phyloP scores from a whole-genome alignment of 2,329 filamentous ascomycete species.

The Monosporascus sp. region DNA sequence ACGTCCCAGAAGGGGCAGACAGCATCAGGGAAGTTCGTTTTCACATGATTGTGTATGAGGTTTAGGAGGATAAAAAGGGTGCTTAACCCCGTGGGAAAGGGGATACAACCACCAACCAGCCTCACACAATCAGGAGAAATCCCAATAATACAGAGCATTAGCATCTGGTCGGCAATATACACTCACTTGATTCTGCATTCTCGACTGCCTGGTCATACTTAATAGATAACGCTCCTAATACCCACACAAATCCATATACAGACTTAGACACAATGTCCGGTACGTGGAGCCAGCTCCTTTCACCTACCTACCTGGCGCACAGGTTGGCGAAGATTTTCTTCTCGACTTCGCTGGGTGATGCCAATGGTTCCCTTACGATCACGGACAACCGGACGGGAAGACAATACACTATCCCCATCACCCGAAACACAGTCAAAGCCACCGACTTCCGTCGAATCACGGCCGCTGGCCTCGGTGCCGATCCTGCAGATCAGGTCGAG shows the following conservation, averaged over 20 bases:
- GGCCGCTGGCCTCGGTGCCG: background rate
- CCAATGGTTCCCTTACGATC: background rate
- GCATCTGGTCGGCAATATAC: background rate
- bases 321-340: background rate
- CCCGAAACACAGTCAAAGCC: conserved; percentile 25
- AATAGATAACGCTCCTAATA: background rate
- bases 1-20: background rate
- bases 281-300: background rate
- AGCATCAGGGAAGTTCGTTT: background rate
- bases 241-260: background rate
- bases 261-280: background rate
- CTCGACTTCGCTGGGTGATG: background rate
- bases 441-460: conserved; percentile 26
- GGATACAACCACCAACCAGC: background rate
- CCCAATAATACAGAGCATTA: background rate
- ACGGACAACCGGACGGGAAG: conserved; percentile 23
- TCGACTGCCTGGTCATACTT: background rate
- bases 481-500: background rate
- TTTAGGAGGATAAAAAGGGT: background rate
- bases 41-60: background rate
- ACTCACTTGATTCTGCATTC: background rate
- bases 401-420: conserved; percentile 26
- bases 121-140: background rate
- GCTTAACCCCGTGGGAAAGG: background rate
- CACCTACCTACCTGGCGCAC: background rate